Conservation (phyloP, 495 filamentous ascomycete genomes). For the Aspergillus bridgeri region DNA sequence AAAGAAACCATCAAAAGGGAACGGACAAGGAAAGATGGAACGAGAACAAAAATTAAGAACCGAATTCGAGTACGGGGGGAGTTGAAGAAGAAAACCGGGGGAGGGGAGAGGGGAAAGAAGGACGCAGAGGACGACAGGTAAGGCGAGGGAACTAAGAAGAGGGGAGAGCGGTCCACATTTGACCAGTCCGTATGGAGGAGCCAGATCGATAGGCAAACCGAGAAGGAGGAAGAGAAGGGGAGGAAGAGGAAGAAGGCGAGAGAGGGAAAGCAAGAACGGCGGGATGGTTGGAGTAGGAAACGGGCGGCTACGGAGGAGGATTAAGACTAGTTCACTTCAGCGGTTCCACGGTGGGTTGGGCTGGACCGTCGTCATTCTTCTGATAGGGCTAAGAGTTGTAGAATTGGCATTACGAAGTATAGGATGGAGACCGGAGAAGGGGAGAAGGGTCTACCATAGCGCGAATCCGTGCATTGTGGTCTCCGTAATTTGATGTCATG, state of each 20-base stretch:
- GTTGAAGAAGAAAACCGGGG: not conserved
- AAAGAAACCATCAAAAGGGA: slow-evolving; percentile 3
- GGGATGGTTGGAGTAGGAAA: slow-evolving; percentile 20
- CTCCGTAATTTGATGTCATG: not conserved
- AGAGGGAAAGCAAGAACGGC: slow-evolving; percentile 25
- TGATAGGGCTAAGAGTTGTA: not conserved
- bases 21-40: slow-evolving; percentile 2
- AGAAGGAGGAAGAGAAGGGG: slow-evolving; percentile 14
- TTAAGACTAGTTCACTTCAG: not conserved
- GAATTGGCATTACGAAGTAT: no score
- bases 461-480: not conserved
- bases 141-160: slow-evolving; percentile 8
- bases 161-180: slow-evolving; percentile 9
- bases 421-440: not conserved
- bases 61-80: not conserved
- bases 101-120: not conserved
- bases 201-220: slow-evolving; percentile 14
- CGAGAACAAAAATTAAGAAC: slow-evolving; percentile 1
- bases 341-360: not conserved
- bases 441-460: not conserved
- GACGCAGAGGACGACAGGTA: slow-evolving; percentile 5
- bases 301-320: slow-evolving; percentile 26
- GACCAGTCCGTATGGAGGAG: not conserved
- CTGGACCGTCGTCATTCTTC: not conserved
- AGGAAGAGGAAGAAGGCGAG: slow-evolving; percentile 22